These are phyloP conservation scores for Fraxinus americana DNA, from an alignment of 257 asterid genomes.

Conservation along the genomic window DNA sequence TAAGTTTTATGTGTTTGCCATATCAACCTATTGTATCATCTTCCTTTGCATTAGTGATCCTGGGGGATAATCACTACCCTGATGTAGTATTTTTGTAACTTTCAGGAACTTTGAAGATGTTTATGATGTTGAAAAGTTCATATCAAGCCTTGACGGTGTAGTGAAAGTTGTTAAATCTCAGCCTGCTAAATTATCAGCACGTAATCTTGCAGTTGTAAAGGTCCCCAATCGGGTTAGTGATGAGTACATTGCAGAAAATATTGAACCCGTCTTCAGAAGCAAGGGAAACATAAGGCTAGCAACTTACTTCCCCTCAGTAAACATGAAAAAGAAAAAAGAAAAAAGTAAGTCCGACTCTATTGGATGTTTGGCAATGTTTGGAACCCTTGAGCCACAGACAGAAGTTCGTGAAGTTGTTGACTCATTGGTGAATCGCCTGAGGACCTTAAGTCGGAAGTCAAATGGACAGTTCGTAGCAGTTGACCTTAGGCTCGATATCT, in stretches of 20 bases:
- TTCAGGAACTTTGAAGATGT: conserved; percentile 73
- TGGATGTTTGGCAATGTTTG: conserved; percentile 96
- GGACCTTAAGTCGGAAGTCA: conserved; percentile 69
- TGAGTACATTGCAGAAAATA: conserved; percentile 66
- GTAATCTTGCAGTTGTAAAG: conserved; percentile 74
- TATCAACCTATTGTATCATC: no score
- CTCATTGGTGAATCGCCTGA: conserved; percentile 78
- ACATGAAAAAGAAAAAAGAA: conserved; percentile 78
- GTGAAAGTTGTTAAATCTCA: conserved; percentile 70
- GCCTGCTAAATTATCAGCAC: conserved; percentile 59
- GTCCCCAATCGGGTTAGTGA: conserved; percentile 86
- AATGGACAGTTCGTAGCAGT: conserved; percentile 86
- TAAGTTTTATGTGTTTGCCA: no score
- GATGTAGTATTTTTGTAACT: conserved; percentile 11
- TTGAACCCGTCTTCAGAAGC: conserved; percentile 67
- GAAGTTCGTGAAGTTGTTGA: conserved; percentile 85
- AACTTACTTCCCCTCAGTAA: conserved; percentile 84
- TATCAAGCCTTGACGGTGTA: conserved; percentile 69
- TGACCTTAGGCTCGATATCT: conserved; percentile 80
- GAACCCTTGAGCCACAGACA: conserved; percentile 70
- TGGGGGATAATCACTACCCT: not conserved
- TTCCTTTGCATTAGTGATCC: not conserved
- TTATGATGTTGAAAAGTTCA: conserved; percentile 63
- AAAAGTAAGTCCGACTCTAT: conserved; percentile 55
- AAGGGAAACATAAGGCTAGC: conserved; percentile 84